Conservation (phyloP, 495 filamentous ascomycete genomes). For the Xylaria telfairii region DNA sequence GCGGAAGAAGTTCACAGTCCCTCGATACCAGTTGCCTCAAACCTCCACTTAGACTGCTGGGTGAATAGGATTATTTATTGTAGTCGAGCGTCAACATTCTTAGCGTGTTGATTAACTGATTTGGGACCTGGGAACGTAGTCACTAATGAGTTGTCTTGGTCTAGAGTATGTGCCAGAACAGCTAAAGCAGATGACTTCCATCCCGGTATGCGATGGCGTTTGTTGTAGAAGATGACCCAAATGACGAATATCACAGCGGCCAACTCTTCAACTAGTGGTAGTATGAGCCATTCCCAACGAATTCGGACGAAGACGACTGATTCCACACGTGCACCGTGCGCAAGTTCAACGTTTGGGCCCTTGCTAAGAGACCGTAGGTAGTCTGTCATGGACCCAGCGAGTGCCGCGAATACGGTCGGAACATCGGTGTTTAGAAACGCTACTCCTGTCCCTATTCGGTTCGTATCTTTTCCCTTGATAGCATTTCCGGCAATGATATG, state of each 20-base stretch:
- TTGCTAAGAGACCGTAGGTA: not conserved
- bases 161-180: not conserved
- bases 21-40: no score
- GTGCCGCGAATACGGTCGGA: not conserved
- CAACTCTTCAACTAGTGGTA: constrained; percentile 2
- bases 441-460: not conserved
- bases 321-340: not conserved
- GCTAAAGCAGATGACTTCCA: constrained; percentile 31
- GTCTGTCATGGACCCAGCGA: constrained; percentile 1
- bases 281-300: not conserved
- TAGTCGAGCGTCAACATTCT: not conserved
- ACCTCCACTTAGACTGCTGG: no score
- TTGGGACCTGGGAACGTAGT: not conserved
- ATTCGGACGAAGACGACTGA: constrained; percentile 1
- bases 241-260: constrained; percentile 6
- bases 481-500: constrained; percentile 2
- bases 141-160: not conserved
- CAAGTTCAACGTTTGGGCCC: not conserved
- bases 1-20: no score
- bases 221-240: constrained; percentile 2
- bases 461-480: not conserved
- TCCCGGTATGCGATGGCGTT: not conserved
- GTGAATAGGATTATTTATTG: constrained; percentile 3
- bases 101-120: not conserved
- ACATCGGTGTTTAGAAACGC: not conserved